A percentile compares a stretch with the other conserved stretches of the same genome.
Evolutionary conservation across 805 yeast genomes (phyloP).

Genomic region (Pichia thaimueangensis): DNA sequence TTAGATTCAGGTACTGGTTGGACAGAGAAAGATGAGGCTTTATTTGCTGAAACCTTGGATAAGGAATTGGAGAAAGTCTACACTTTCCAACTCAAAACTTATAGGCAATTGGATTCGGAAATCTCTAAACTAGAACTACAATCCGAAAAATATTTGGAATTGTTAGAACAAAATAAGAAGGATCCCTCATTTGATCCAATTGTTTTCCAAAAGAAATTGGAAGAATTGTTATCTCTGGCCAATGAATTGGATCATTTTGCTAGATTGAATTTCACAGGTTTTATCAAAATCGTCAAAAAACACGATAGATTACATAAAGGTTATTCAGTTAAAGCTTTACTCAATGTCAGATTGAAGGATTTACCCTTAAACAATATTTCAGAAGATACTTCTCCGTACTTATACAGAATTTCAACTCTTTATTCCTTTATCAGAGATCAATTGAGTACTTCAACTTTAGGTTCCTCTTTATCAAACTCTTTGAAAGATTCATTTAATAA

Average conservation of each 20-base stretch:
- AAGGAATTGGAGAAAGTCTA: conserved; percentile 71
- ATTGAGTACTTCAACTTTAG: conserved; percentile 32
- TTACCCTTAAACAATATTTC: conserved; percentile 75
- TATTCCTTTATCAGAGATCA: conserved; percentile 80
- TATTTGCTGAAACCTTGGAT: conserved; percentile 62
- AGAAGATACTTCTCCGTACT: conserved; percentile 89
- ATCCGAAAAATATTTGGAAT: conserved; percentile 37
- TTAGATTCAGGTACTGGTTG: conserved; percentile 33
- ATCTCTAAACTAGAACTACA: conserved; percentile 58
- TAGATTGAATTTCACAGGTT: conserved; percentile 90
- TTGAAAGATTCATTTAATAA: conserved; percentile 43
- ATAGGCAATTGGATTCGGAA: conserved; percentile 57
- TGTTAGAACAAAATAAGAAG: conserved; percentile 18
- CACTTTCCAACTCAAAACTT: conserved; percentile 61
- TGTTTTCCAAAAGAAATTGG: conserved; percentile 61
- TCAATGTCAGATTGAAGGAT: conserved; percentile 79
- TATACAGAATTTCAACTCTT: conserved; percentile 73
- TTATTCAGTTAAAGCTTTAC: conserved; percentile 83
- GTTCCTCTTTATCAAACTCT: conserved; percentile 31
- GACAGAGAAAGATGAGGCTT: conserved; percentile 67
- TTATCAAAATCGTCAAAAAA: conserved; percentile 88
- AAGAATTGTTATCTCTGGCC: conserved; percentile 65
- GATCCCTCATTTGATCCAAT: conserved; percentile 47
- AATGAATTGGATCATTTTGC: conserved; percentile 87
- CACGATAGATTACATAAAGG: conserved; percentile 87